A percentile compares a stretch with the other conserved stretches of the same genome.
Evolutionary conservation across 2,329 filamentous ascomycete species (phyloP).

Genomic region (Aureobasidium leucospermi): DNA sequence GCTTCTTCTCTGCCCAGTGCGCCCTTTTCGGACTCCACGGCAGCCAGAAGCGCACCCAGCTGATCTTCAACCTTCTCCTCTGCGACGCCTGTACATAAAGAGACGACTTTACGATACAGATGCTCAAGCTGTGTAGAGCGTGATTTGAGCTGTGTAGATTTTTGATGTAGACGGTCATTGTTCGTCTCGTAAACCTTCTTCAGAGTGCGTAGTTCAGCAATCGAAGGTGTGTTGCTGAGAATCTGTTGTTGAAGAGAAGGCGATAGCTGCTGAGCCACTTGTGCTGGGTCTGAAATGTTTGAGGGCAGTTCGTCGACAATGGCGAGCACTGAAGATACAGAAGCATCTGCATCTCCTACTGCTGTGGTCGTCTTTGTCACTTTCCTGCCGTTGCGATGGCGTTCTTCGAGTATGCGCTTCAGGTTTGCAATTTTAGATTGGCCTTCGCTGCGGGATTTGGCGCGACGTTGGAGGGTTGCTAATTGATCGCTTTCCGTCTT

Average conservation of each 20-base stretch:
- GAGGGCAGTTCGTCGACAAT: not conserved
- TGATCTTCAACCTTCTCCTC: conserved; percentile 74
- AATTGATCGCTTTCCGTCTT: conserved; percentile 68
- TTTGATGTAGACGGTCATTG: conserved; percentile 58
- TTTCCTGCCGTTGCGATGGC: conserved; percentile 40
- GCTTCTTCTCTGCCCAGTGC: conserved; percentile 32
- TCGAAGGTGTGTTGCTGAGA: conserved; percentile 1
- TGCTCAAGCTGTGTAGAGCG: conserved; percentile 77
- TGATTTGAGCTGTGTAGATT: conserved; percentile 64
- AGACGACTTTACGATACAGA: conserved; percentile 82
- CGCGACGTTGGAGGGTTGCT: conserved; percentile 60
- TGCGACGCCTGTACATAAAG: conserved; percentile 72
- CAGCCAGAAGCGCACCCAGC: conserved; percentile 71
- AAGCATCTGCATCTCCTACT: conserved; percentile 5
- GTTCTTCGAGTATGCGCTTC: conserved; percentile 54
- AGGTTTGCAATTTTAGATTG: conserved; percentile 72
- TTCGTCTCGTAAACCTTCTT: conserved; percentile 63
- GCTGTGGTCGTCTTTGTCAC: not conserved
- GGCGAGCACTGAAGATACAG: not conserved
- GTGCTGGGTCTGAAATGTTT: not conserved
- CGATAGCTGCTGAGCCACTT: not conserved
- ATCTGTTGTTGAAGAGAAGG: not conserved
- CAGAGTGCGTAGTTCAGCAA: conserved; percentile 50
- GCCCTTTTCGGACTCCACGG: conserved; percentile 73
- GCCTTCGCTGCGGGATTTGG: conserved; percentile 56